Percentiles rank a stretch among this genome's conserved stretches.
phyloP scores from a whole-genome alignment of 441 rosid species.

The Adansonia madagascariensis region DNA sequence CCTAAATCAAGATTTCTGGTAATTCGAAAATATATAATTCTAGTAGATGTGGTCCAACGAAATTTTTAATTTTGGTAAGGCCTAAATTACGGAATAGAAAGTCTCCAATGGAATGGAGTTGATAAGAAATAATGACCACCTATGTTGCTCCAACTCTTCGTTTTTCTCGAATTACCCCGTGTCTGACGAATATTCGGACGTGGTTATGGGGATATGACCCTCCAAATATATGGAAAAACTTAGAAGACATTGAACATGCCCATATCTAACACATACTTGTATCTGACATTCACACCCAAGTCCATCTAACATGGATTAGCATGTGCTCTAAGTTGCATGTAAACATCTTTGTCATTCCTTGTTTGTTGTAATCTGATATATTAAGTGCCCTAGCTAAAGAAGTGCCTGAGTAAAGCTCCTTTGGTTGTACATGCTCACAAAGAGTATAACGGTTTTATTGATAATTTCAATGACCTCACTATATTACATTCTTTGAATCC shows the following conservation, averaged over 20 bases:
- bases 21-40: not conserved
- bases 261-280: too few relatives aligned
- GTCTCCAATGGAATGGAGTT: not conserved
- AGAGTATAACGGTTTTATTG: not conserved
- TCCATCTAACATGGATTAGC: not conserved
- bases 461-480: not conserved
- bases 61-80: not conserved
- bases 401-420: not conserved
- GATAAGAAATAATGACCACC: not conserved
- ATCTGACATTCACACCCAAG: too few relatives aligned
- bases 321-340: not conserved
- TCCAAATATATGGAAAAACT: too few relatives aligned
- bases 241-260: too few relatives aligned
- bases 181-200: too few relatives aligned
- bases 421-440: not conserved
- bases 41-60: not conserved
- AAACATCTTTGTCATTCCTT: not conserved
- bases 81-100: slow-evolving; percentile 6
- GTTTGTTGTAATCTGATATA: not conserved
- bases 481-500: not conserved
- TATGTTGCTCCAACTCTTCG: too few relatives aligned
- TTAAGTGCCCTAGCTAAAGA: not conserved
- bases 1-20: slow-evolving; percentile 2
- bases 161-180: too few relatives aligned
- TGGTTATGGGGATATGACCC: too few relatives aligned